phyloP scores from a whole-genome alignment of 2,329 filamentous ascomycete species.

The Alternaria consortialis region DNA sequence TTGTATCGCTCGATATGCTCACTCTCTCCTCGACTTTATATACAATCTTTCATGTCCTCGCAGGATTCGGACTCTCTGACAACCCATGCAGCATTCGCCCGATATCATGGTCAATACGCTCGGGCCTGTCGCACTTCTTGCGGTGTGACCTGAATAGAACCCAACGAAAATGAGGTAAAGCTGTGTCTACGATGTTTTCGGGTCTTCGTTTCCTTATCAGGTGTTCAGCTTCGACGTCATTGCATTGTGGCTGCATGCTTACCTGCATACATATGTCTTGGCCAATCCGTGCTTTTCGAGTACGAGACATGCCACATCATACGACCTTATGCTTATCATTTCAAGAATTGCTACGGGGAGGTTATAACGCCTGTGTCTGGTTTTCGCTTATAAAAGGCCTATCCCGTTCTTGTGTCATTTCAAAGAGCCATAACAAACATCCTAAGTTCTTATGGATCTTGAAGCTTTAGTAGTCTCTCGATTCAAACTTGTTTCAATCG shows the following conservation, averaged over 20 bases:
- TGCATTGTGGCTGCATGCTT: background rate
- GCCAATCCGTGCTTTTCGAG: background rate
- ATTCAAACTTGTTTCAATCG: no score
- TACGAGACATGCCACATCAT: background rate
- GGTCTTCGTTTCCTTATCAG: no score
- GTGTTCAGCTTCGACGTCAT: background rate
- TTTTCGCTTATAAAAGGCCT: no score
- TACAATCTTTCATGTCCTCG: background rate
- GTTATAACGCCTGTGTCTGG: no score
- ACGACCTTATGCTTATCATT: background rate
- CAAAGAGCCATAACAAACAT: no score
- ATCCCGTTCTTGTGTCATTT: no score
- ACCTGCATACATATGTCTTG: background rate
- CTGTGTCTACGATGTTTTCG: background rate
- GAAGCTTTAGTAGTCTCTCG: no score
- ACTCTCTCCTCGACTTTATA: background rate
- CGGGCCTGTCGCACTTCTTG: background rate
- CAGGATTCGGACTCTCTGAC: accelerated
- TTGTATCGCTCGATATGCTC: background rate
- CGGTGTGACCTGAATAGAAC: accelerated
- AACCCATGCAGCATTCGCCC: background rate
- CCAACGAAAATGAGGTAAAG: no score
- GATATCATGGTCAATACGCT: no score
- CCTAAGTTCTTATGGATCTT: no score
- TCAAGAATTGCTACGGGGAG: background rate